These are phyloP conservation scores for Pyrenula aspistea DNA, from an alignment of 495 filamentous ascomycete genomes.

Conservation along the genomic window DNA sequence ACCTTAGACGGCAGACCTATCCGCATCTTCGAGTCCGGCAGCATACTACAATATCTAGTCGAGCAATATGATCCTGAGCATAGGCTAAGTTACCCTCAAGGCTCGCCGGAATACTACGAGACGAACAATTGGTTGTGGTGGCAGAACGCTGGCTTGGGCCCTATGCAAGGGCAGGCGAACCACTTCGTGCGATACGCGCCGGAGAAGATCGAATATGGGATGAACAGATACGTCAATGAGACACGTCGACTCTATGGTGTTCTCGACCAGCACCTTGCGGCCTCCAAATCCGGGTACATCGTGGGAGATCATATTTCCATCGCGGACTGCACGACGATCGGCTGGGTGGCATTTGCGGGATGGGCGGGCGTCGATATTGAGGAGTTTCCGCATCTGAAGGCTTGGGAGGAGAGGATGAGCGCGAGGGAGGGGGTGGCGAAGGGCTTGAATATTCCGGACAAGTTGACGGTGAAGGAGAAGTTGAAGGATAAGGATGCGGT, in stretches of 20 bases:
- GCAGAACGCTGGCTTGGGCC: constrained; percentile 16
- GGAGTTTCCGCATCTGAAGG: constrained; percentile 65
- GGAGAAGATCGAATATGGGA: constrained; percentile 75
- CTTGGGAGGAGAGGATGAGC: constrained; percentile 62
- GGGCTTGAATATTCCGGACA: constrained; percentile 64
- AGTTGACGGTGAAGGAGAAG: constrained; percentile 49
- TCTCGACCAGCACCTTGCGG: constrained; percentile 59
- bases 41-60: constrained; percentile 79
- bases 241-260: constrained; percentile 70
- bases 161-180: constrained; percentile 50
- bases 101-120: constrained; percentile 65
- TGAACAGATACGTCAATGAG: constrained; percentile 74
- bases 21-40: constrained; percentile 69
- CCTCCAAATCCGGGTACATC: constrained; percentile 54
- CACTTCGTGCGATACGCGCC: constrained; percentile 84
- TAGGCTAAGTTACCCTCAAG: constrained; percentile 72
- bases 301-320: constrained; percentile 73
- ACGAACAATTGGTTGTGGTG: constrained; percentile 68
- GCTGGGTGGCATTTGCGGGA: constrained; percentile 52
- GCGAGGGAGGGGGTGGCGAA: constrained; percentile 59
- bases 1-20: constrained; percentile 65
- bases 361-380: constrained; percentile 67
- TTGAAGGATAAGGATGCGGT: constrained; percentile 39
- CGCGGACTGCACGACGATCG: constrained; percentile 74
- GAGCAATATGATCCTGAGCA: constrained; percentile 70